Evolutionary conservation across 2,329 filamentous ascomycete genomes (phyloP), one percentile per base, ranked within the genome.

Genomic region (Huntiella savannae): DNA sequence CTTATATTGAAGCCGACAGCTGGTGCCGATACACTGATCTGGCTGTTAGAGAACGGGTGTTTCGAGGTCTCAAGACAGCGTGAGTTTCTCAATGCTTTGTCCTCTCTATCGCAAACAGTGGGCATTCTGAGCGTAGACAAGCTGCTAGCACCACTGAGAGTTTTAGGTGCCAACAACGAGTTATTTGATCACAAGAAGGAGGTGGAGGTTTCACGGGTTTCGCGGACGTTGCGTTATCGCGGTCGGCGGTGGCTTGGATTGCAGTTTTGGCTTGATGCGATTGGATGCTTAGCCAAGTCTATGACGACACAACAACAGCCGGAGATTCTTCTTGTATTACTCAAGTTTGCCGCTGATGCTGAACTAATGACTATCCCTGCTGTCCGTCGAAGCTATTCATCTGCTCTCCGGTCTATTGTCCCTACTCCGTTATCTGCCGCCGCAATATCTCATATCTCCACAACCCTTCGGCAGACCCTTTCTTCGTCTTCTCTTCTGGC

Each of bases 41-140:
- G 82, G 81, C 63, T 84, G 3, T 55, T 81, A 4, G 61, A 71
- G 43, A 69, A 77, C 60, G 62, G 77, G 16, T 72, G 69, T 46
- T 13, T 32, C 2, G 22, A 28, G 8, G 22, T 28, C 6, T 28
- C 22, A 40, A 48, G 35, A 39, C 41, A n/a, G 13, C 40, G 15
- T 37, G 17, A 10, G 42, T 48, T 13, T 34, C 35, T 12, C 41
- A 33, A 19, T 48, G 46, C 36, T 40, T 48, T 40, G 32, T 16
- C 11, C 35, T 43, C 34, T 48, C 35, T 6, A 10, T 28, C 22
- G 22, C 22, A 28, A 28, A 28, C 22, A 4, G 22, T 28, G 22
- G 22, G 8, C 8, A 28, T 10, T 28, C 8, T 28, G 7, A 28
- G 22, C 7, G 8, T 28, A 10, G 22, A 28, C 3, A 8, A 10